Conservation (phyloP, 441 rosid species). For the Euphorbia celastroides region DNA sequence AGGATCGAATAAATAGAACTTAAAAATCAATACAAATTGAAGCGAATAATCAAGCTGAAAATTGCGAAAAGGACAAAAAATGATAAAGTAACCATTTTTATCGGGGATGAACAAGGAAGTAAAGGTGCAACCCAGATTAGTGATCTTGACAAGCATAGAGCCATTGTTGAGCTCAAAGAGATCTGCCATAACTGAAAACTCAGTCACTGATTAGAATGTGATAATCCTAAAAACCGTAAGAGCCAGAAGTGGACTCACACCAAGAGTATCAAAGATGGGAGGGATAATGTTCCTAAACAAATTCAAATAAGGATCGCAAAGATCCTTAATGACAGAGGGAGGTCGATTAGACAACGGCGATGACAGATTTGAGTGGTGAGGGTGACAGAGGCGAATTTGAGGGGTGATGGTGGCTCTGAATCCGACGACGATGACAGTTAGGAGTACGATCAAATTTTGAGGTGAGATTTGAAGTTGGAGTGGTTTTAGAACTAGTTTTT, state of each 20-base stretch:
- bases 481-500: too few species aligned
- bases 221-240: conserved; percentile 76
- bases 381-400: too few species aligned
- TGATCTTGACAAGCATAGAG: conserved; percentile 57
- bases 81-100: conserved; percentile 46
- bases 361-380: too few species aligned
- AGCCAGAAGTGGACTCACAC: conserved; percentile 76
- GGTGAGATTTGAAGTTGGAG: too few species aligned
- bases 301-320: conserved; percentile 78
- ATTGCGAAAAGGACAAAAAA: background rate
- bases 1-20: conserved; percentile 5
- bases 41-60: background rate
- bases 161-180: conserved; percentile 88
- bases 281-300: conserved; percentile 81
- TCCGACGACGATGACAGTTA: too few species aligned
- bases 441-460: too few species aligned
- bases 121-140: conserved; percentile 79
- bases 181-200: conserved; percentile 49
- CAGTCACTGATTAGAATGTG: too few species aligned
- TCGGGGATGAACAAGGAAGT: conserved; percentile 69
- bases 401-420: too few species aligned
- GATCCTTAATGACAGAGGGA: conserved; percentile 73
- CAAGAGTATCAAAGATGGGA: conserved; percentile 66
- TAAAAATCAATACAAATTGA: conserved; percentile 1
- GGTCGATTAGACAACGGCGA: too few species aligned